A percentile compares a stretch with the other conserved stretches of the same genome.
phyloP scores from a whole-genome alignment of 2,329 filamentous ascomycete genomes.

The Aureobasidium zeae region DNA sequence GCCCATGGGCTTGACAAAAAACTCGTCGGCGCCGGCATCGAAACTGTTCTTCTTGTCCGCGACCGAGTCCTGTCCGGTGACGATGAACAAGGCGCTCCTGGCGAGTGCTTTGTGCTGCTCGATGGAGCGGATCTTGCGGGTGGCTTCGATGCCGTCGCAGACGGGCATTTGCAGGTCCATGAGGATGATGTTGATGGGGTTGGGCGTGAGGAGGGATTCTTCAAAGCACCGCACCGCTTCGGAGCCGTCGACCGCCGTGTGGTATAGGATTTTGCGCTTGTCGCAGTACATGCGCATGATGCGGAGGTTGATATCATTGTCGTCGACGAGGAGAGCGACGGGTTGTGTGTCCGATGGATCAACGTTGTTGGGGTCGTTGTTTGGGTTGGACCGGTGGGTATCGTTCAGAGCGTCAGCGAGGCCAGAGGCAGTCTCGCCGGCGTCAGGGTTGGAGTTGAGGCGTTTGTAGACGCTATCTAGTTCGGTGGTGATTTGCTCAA shows the following conservation, averaged over 20 bases:
- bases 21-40: slow-evolving; percentile 31
- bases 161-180: slow-evolving; percentile 40
- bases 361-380: neutral
- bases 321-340: slow-evolving; percentile 37
- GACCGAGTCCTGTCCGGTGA: slow-evolving; percentile 31
- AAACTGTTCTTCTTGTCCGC: slow-evolving; percentile 29
- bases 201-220: slow-evolving; percentile 18
- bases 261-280: slow-evolving; percentile 35
- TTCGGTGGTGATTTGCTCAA: slow-evolving; percentile 18
- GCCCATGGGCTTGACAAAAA: slow-evolving; percentile 32
- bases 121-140: slow-evolving; percentile 31
- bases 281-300: slow-evolving; percentile 42
- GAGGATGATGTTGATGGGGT: slow-evolving; percentile 34
- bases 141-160: slow-evolving; percentile 35
- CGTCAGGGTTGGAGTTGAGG: slow-evolving; percentile 2
- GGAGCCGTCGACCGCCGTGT: slow-evolving; percentile 36
- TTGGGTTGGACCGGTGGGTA: neutral
- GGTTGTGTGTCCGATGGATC: slow-evolving; percentile 17
- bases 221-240: slow-evolving; percentile 36
- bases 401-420: neutral
- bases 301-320: slow-evolving; percentile 42
- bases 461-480: slow-evolving; percentile 14
- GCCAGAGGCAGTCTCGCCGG: slow-evolving; percentile 11
- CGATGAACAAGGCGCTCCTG: slow-evolving; percentile 30
- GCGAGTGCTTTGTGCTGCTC: slow-evolving; percentile 28